phyloP scores from a whole-genome alignment of 345 rosid genomes.

The Euclidium syriacum region DNA sequence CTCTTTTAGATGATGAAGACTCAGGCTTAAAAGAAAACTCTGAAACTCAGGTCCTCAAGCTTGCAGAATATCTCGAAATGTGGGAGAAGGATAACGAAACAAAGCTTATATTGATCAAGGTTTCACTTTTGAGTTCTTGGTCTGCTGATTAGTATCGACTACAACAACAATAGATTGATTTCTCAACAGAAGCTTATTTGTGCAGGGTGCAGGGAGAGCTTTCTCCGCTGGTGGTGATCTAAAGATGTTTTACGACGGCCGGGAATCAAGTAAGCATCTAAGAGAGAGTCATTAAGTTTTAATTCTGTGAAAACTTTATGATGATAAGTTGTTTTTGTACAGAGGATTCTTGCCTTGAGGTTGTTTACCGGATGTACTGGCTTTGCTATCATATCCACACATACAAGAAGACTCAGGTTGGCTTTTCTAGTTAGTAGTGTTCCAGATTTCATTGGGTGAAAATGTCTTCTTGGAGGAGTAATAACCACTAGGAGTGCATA shows the following conservation, averaged over 20 bases:
- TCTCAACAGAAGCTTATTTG: neutral
- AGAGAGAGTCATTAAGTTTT: neutral
- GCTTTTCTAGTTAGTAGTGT: neutral
- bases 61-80: conserved; percentile 68
- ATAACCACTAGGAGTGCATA: conserved; percentile 16
- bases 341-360: conserved; percentile 91
- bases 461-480: neutral
- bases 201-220: conserved; percentile 85
- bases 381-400: conserved; percentile 87
- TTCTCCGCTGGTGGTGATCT: conserved; percentile 98
- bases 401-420: conserved; percentile 80
- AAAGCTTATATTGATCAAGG: conserved; percentile 74
- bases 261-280: conserved; percentile 52
- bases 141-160: neutral
- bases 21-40: neutral
- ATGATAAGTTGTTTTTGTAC: conserved; percentile 20
- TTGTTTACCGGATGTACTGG: conserved; percentile 96
- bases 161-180: neutral
- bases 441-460: neutral
- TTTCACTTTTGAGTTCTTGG: conserved; percentile 11
- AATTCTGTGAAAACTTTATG: neutral
- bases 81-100: conserved; percentile 72
- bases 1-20: conserved; percentile 1
- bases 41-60: conserved; percentile 52
- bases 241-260: conserved; percentile 79